phyloP scores from a whole-genome alignment of 2,329 filamentous ascomycete genomes.

The Trichoderma sp. region DNA sequence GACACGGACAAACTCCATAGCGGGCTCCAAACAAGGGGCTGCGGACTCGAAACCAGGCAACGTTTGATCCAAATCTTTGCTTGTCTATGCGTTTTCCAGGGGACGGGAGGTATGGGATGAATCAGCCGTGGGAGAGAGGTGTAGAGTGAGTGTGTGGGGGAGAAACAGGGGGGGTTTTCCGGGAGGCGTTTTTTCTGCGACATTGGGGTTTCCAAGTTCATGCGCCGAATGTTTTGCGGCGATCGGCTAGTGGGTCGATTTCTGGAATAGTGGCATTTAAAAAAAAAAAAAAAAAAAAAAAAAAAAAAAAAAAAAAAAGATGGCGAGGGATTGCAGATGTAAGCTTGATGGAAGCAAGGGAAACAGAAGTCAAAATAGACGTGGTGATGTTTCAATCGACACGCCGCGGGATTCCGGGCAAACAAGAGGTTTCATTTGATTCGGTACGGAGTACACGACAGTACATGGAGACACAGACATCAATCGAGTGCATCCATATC shows the following conservation, averaged over 20 bases:
- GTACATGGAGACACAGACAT: background rate
- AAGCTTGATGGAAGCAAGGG: background rate
- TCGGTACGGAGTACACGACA: no score
- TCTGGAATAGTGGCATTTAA: constrained; percentile 1
- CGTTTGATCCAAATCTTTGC: constrained; percentile 2
- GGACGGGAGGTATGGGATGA: background rate
- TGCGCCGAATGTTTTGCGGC: constrained; percentile 8
- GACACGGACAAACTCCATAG: background rate
- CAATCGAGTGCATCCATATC: background rate
- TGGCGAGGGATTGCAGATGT: background rate
- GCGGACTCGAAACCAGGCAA: constrained; percentile 1
- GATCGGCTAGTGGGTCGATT: constrained; percentile 1
- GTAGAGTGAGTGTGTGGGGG: background rate
- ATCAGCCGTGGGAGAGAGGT: no score
- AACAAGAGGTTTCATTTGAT: background rate
- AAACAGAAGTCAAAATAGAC: background rate
- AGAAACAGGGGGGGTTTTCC: background rate
- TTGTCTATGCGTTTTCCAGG: background rate
- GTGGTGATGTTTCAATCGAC: background rate
- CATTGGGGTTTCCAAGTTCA: constrained; percentile 10
- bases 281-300: no score
- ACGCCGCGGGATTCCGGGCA: background rate
- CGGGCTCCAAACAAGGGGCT: background rate
- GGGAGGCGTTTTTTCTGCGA: constrained; percentile 9
- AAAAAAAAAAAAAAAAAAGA: background rate